These are phyloP conservation scores for Dactylis glomerata DNA, from an alignment of 176 grass and related monocot species.

Conservation along the genomic window DNA sequence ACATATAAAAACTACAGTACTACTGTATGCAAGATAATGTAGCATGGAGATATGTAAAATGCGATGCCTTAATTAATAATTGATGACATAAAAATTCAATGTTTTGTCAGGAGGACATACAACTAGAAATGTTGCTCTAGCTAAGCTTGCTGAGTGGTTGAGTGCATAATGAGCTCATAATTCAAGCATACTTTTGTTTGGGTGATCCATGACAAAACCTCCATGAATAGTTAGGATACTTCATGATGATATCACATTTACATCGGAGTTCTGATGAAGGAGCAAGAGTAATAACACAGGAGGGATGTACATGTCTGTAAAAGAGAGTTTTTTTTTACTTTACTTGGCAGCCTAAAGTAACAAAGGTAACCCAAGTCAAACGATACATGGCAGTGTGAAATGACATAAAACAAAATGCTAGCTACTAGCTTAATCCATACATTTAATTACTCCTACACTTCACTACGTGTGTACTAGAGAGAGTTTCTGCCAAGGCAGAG, in stretches of 20 bases:
- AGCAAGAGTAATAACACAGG: not conserved
- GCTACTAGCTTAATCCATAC: not conserved
- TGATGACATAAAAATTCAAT: not conserved
- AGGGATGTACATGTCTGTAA: conserved; percentile 20
- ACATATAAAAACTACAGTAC: not conserved
- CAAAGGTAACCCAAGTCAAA: conserved; percentile 10
- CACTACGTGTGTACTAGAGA: not conserved
- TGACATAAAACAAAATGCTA: conserved; percentile 30
- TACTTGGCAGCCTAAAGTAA: conserved; percentile 28
- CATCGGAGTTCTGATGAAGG: conserved; percentile 32
- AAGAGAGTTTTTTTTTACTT: conserved; percentile 32
- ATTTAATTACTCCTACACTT: not conserved
- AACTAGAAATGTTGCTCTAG: not conserved
- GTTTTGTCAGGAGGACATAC: no score
- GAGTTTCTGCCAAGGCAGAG: not conserved
- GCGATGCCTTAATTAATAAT: not conserved
- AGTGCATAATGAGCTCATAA: conserved; percentile 32
- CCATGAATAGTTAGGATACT: conserved; percentile 24
- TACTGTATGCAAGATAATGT: not conserved
- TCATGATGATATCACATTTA: conserved; percentile 36
- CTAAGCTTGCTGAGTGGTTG: not conserved
- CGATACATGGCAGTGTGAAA: conserved; percentile 18
- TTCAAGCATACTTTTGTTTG: conserved; percentile 23
- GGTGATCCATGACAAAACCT: conserved; percentile 42
- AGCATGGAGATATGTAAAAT: not conserved